Percentiles rank a stretch among this genome's conserved stretches.
phyloP scores from a whole-genome alignment of 164 flowering plant species.

The Aristolochia contorta region DNA sequence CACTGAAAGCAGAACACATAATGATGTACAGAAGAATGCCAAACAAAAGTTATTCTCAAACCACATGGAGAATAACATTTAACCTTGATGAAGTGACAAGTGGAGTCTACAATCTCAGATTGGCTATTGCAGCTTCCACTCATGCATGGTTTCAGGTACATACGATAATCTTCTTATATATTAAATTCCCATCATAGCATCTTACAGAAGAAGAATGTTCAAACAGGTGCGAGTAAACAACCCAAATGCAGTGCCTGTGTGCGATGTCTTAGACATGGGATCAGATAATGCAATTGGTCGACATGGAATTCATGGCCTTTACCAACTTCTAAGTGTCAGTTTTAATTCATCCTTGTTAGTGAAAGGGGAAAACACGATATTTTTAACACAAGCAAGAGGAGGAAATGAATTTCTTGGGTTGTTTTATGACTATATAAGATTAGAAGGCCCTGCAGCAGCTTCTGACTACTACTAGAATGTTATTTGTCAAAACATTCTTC shows the following conservation, averaged over 20 bases:
- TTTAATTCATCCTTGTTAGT: slow-evolving; percentile 25
- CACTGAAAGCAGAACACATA: not conserved
- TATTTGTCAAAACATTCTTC: not conserved
- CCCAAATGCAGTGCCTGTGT: slow-evolving; percentile 17
- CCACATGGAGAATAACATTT: slow-evolving; percentile 42
- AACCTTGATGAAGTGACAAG: slow-evolving; percentile 21
- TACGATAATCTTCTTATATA: not conserved
- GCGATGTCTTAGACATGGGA: slow-evolving; percentile 30
- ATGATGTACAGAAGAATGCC: slow-evolving; percentile 22
- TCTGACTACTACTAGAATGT: not conserved
- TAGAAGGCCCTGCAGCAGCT: slow-evolving; percentile 30
- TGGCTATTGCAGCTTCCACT: slow-evolving; percentile 42
- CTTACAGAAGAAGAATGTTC: not conserved
- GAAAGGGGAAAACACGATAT: slow-evolving; percentile 36
- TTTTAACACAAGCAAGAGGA: slow-evolving; percentile 38
- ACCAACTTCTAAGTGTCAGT: slow-evolving; percentile 30
- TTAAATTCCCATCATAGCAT: not conserved
- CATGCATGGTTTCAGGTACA: slow-evolving; percentile 33
- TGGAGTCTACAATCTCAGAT: slow-evolving; percentile 36
- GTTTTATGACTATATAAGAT: slow-evolving; percentile 40
- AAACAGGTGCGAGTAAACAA: slow-evolving; percentile 31
- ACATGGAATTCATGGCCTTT: slow-evolving; percentile 53
- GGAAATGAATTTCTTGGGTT: slow-evolving; percentile 37
- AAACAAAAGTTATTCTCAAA: slow-evolving; percentile 22
- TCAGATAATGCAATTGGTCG: slow-evolving; percentile 35